phyloP scores from a whole-genome alignment of 306 rosid genomes.

The Begonia loranthoides region DNA sequence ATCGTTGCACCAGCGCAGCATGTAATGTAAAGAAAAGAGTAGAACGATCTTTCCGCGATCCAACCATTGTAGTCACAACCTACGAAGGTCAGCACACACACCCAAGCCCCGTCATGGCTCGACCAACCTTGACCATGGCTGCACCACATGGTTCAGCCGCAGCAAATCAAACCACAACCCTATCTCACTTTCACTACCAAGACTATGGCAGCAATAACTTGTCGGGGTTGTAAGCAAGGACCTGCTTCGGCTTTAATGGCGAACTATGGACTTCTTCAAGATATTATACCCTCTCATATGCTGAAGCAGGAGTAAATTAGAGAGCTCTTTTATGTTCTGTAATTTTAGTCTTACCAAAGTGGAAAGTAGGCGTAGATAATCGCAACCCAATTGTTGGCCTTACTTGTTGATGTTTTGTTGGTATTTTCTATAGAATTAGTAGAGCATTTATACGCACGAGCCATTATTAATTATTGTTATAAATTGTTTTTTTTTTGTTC shows the following conservation, averaged over 20 bases:
- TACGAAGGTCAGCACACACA: constrained; percentile 90
- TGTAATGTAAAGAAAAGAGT: constrained; percentile 89
- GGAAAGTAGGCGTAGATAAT: no score
- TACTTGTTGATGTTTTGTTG: no score
- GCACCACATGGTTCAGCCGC: constrained; percentile 4
- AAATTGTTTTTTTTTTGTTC: no score
- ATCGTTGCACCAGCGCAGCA: constrained; percentile 61
- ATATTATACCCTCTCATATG: constrained; percentile 66
- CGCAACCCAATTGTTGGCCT: no score
- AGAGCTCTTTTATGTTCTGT: no score
- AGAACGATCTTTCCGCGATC: constrained; percentile 61
- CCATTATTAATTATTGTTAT: no score
- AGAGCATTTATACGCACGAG: no score
- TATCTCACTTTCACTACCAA: background rate
- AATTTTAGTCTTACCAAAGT: no score
- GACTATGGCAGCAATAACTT: background rate
- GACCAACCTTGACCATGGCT: constrained; percentile 23
- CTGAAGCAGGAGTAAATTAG: constrained; percentile 36
- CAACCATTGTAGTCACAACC: constrained; percentile 57
- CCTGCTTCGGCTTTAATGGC: background rate
- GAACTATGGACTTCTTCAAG: constrained; percentile 86
- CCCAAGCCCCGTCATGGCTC: constrained; percentile 38
- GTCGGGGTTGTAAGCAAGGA: no score
- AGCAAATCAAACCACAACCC: background rate
- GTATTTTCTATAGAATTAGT: no score